A percentile compares a stretch with the other conserved stretches of the same genome.
Evolutionary conservation across 2,329 filamentous ascomycete genomes (phyloP).

Genomic region (Hypoxylon sp.): DNA sequence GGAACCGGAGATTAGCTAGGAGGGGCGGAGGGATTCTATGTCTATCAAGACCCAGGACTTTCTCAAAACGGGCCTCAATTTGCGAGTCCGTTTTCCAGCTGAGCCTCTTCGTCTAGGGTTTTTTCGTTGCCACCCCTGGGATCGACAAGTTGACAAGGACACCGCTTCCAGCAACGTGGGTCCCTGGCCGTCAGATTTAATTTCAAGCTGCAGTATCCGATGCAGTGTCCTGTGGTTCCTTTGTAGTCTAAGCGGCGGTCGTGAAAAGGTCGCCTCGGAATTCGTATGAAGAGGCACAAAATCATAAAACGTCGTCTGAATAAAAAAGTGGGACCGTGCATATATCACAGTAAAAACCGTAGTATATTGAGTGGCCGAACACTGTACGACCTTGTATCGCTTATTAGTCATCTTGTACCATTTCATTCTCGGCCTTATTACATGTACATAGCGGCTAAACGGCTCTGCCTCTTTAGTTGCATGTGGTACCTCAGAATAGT

Average conservation of each 20-base stretch:
- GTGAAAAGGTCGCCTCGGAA: slow-evolving; percentile 15
- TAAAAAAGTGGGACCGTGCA: slow-evolving; percentile 29
- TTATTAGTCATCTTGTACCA: slow-evolving; percentile 18
- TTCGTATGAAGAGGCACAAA: slow-evolving; percentile 19
- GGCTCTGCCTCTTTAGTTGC: slow-evolving; percentile 6
- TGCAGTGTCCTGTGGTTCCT: slow-evolving; percentile 21
- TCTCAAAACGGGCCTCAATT: slow-evolving; percentile 38
- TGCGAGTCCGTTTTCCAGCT: slow-evolving; percentile 31
- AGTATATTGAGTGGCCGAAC: not conserved
- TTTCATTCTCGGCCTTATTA: slow-evolving; percentile 23
- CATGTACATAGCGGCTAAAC: not conserved
- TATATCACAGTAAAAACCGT: slow-evolving; percentile 1
- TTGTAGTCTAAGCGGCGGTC: slow-evolving; percentile 27
- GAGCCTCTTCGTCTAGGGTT: slow-evolving; percentile 20
- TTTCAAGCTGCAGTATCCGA: slow-evolving; percentile 38
- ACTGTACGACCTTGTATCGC: slow-evolving; percentile 3
- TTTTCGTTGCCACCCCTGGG: slow-evolving; percentile 26
- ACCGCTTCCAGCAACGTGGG: slow-evolving; percentile 35
- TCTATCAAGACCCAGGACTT: slow-evolving; percentile 7
- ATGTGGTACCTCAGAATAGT: slow-evolving; percentile 1
- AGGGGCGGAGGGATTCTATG: slow-evolving; percentile 12
- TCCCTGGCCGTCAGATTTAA: slow-evolving; percentile 40
- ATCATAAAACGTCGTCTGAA: slow-evolving; percentile 35
- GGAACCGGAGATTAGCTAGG: slow-evolving; percentile 38
- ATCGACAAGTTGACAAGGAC: slow-evolving; percentile 26